Evolutionary conservation across 805 yeast genomes (phyloP), one percentile per base, ranked within the genome.

Genomic region (Debaryomyces castellii): DNA sequence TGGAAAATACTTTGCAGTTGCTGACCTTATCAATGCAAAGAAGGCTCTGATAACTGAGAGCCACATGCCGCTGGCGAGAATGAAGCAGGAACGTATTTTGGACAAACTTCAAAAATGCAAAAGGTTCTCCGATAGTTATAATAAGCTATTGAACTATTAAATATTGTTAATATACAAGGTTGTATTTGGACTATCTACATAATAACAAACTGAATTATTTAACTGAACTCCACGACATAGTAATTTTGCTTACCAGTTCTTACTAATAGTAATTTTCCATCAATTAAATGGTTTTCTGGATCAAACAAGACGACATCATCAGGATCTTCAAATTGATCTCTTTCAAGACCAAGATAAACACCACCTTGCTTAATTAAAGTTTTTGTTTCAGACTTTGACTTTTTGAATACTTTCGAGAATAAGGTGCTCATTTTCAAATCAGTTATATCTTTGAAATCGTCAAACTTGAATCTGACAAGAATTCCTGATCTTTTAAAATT

Each of bases 181-280:
- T 35, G 20, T 35, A 18, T 35, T 18, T 35, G 24, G 10, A 16
- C 28, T 41, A 38, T 46, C 25, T 42, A 40, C 39, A 44, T 37
- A 22, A 11, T n/a, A n/a, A n/a, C n/a, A n/a, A n/a, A n/a, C n/a
- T n/a, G 24, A 7, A 20, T 7, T 16, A 5, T 25, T 39, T 44
- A 41, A 17, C 40, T 41, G 23, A 73, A 62, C 47, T 79, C 77
- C n/a, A 82, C 76, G 20, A 84, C 78, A 57, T 74, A 70, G 57
- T 82, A 83, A 48, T 79, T 79, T 39, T 77, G 80, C 60, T 91
- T 92, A 1, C 97, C 98, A 7, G 83, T 63, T 53, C 95, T 76
- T 16, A 91, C 60, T 32, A 89, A 64, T 48, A 92, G 65, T 32
- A 90, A 65, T 46, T 73, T 74, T 10, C 67, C 80, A 30, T 81